Conservation (phyloP, 2,329 filamentous ascomycete genomes). For the Sporothrix schenckii region DNA sequence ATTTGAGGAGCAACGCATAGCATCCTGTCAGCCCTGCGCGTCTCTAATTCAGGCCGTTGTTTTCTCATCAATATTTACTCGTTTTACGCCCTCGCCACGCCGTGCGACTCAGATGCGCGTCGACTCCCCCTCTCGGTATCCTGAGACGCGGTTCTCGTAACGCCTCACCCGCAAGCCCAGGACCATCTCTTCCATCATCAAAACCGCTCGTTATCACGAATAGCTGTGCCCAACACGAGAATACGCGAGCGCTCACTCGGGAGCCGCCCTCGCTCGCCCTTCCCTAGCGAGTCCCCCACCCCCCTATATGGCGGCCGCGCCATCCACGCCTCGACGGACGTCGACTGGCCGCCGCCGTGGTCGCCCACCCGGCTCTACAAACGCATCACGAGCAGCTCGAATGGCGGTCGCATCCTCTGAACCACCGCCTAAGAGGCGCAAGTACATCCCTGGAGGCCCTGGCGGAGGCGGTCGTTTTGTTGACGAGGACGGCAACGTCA, state of each 20-base stretch:
- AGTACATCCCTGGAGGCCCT: constrained; percentile 84
- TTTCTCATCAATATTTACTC: not conserved
- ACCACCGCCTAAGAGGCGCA: constrained; percentile 69
- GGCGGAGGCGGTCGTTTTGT: constrained; percentile 84
- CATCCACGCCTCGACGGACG: constrained; percentile 48
- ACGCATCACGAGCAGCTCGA: constrained; percentile 44
- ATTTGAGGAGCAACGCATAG: not conserved
- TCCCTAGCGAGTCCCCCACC: not conserved
- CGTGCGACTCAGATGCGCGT: constrained; percentile 17
- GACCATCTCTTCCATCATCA: constrained; percentile 24
- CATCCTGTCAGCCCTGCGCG: not conserved
- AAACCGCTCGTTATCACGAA: not conserved
- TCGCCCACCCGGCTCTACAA: constrained; percentile 45
- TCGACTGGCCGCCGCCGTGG: constrained; percentile 52
- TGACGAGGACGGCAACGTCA: constrained; percentile 64
- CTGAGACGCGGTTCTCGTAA: constrained; percentile 26
- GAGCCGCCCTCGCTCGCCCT: not conserved
- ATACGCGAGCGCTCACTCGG: not conserved
- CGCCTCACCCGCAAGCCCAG: not conserved
- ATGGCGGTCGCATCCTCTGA: constrained; percentile 53
- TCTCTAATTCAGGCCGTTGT: not conserved
- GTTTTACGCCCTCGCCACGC: not conserved
- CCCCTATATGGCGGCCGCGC: constrained; percentile 44
- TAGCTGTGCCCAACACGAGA: not conserved
- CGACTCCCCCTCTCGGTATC: constrained; percentile 18